These are phyloP conservation scores for Hymenoscyphus salicellus DNA, from an alignment of 2,329 filamentous ascomycete genomes.

Conservation along the genomic window DNA sequence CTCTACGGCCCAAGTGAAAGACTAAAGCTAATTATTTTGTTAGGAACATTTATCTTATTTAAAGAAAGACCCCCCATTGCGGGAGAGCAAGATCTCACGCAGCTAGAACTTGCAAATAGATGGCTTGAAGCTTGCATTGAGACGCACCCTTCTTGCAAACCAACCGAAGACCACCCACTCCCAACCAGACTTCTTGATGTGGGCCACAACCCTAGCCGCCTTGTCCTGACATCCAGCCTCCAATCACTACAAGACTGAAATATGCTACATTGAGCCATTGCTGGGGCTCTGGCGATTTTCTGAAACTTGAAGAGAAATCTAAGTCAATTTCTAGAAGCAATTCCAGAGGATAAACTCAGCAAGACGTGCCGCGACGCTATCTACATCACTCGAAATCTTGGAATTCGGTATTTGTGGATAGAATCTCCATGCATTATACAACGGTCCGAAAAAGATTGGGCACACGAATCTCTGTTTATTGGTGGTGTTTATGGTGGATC, in stretches of 20 bases:
- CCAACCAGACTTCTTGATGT: background rate
- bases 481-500: slow-evolving; percentile 13
- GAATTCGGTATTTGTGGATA: slow-evolving; percentile 30
- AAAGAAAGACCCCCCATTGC: background rate
- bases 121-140: background rate
- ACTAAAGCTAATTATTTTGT: background rate
- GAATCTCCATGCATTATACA: no score
- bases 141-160: background rate
- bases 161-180: background rate
- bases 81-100: background rate
- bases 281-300: slow-evolving; percentile 13
- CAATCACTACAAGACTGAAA: background rate
- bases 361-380: slow-evolving; percentile 31
- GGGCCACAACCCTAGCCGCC: background rate
- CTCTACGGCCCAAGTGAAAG: background rate
- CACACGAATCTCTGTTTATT: slow-evolving; percentile 16
- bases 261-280: slow-evolving; percentile 21
- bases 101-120: background rate
- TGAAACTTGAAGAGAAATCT: slow-evolving; percentile 11
- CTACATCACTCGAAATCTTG: slow-evolving; percentile 17
- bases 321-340: slow-evolving; percentile 3
- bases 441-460: slow-evolving; percentile 23
- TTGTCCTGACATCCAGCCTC: background rate
- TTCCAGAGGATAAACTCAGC: slow-evolving; percentile 18
- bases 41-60: background rate